Evolutionary conservation across 768 basidiomycete genomes (phyloP).

Genomic region (Fomitopsis serialis): DNA sequence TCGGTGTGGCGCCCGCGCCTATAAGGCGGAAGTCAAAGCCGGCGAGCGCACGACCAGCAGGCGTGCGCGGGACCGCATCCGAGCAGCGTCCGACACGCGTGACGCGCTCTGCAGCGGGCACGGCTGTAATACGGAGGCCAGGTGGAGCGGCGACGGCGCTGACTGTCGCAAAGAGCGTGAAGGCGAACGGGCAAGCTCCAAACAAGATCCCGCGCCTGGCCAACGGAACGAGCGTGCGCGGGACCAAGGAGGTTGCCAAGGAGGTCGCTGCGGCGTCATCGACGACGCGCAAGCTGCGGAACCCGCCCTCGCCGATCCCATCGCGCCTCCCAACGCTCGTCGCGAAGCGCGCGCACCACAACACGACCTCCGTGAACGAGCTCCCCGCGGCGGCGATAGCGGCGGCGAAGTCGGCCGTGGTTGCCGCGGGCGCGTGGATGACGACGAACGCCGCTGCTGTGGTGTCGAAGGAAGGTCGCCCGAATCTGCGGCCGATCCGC

Average conservation of each 20-base stretch:
- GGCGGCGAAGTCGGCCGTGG: constrained; percentile 33
- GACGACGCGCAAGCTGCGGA: constrained; percentile 30
- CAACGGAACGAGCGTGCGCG: constrained; percentile 43
- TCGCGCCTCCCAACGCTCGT: constrained; percentile 75
- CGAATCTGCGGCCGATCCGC: constrained; percentile 66
- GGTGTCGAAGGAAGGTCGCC: constrained; percentile 70
- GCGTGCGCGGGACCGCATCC: constrained; percentile 51
- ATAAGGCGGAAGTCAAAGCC: constrained; percentile 21
- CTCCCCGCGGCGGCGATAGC: constrained; percentile 34
- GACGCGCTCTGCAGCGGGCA: constrained; percentile 62
- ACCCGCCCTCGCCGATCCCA: constrained; percentile 61
- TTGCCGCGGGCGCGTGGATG: constrained; percentile 66
- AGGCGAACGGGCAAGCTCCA: constrained; percentile 25
- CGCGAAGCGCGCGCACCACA: constrained; percentile 44
- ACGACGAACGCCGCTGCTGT: constrained; percentile 63
- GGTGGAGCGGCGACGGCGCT: constrained; percentile 15
- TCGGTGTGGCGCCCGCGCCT: constrained; percentile 44
- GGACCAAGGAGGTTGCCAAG: constrained; percentile 36
- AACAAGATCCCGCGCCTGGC: constrained; percentile 37
- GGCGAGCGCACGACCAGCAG: constrained; percentile 24
- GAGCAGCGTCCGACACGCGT: constrained; percentile 73
- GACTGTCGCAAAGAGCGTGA: constrained; percentile 21
- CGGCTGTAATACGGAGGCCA: constrained; percentile 24
- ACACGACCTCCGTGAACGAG: constrained; percentile 30
- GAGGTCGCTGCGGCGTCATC: constrained; percentile 25